Base-by-base conservation (phyloP, 139 green algal genomes). In the Marvania coccoides region DNA sequence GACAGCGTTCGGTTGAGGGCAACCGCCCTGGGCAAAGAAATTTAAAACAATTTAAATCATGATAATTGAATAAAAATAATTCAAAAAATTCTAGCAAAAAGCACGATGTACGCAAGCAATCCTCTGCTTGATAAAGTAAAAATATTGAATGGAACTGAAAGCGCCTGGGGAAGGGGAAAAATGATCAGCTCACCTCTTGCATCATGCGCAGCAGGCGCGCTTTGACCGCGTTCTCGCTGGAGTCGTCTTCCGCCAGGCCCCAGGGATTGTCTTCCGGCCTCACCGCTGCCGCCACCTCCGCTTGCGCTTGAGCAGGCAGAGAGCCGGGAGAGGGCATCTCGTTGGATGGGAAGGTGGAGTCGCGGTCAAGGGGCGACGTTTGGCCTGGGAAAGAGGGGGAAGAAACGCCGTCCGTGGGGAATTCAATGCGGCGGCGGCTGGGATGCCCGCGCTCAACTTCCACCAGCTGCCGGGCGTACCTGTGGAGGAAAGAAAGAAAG, bases 171-270 rank as follows among this genome's bases (percentile, higher is more conserved):
- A n/a, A n/a, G n/a, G n/a, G n/a, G n/a, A n/a, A n/a, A n/a, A n/a
- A n/a, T n/a, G n/a, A n/a, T n/a, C 64, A 71, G 39, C 64, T 54
- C 2, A 53, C 64, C 54, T 75, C 47, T 10, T 9, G 26, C 60
- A 75, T 75, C 46, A 69, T 63, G 10, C 61, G 58, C 35, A 65
- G 24, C 47, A 75, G 57, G 4, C 69, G 58, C 35, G 29, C 47
- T 46, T 38, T 31, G 26, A 69, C 69, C 26, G 45, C 69, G 10
- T 31, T 33, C 57, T 73, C 66, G 24, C n/a, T 71, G 35, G 34
- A 30, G 23, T 58, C 31, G 26, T 60, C 58, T 24, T 33, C 7
- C 12, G 58, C 54, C 45, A 73, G 14, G 15, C 54, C 61, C 61
- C 61, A 73, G 14, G 61, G 46, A 4, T 63, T 46, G 5, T 75